phyloP scores from a whole-genome alignment of 75 land plant species.

The Pinus tabuliformis region DNA sequence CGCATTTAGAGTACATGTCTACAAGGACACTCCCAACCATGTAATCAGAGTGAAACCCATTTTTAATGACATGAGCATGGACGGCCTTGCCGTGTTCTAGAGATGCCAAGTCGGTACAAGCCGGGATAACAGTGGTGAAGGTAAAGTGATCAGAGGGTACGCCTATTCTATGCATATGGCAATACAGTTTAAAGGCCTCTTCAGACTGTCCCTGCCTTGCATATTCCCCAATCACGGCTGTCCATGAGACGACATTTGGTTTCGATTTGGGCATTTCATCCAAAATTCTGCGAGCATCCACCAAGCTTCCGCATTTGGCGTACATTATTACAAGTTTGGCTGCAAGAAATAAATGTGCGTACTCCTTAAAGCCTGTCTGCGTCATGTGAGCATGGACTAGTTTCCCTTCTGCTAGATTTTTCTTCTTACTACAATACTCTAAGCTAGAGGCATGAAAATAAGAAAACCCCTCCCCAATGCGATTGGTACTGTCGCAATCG shows the following conservation, averaged over 20 bases:
- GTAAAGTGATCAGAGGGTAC: slow-evolving; percentile 35
- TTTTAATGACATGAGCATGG: slow-evolving; percentile 42
- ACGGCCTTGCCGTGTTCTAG: slow-evolving; percentile 28
- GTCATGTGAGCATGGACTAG: slow-evolving; percentile 6
- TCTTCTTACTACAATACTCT: neutral
- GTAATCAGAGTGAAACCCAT: slow-evolving; percentile 16
- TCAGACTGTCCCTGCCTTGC: slow-evolving; percentile 33
- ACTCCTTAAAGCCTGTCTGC: slow-evolving; percentile 7
- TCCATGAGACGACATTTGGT: slow-evolving; percentile 45
- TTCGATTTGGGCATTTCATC: neutral
- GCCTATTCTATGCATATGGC: slow-evolving; percentile 32
- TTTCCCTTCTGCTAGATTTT: slow-evolving; percentile 3
- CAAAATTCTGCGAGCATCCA: slow-evolving; percentile 19
- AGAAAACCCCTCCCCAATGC: no score
- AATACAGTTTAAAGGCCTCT: slow-evolving; percentile 33
- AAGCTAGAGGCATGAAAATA: neutral
- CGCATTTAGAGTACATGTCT: slow-evolving; percentile 60
- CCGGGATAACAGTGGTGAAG: slow-evolving; percentile 45
- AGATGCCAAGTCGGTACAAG: slow-evolving; percentile 42
- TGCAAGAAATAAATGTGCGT: slow-evolving; percentile 6
- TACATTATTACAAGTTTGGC: slow-evolving; percentile 24
- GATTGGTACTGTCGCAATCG: no score
- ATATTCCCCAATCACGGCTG: slow-evolving; percentile 51
- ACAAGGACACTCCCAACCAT: slow-evolving; percentile 47
- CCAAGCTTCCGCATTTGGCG: slow-evolving; percentile 15